Evolutionary conservation across 768 basidiomycete species (phyloP), one percentile per base, ranked within the genome.

Genomic region (Dioszegia crocea): DNA sequence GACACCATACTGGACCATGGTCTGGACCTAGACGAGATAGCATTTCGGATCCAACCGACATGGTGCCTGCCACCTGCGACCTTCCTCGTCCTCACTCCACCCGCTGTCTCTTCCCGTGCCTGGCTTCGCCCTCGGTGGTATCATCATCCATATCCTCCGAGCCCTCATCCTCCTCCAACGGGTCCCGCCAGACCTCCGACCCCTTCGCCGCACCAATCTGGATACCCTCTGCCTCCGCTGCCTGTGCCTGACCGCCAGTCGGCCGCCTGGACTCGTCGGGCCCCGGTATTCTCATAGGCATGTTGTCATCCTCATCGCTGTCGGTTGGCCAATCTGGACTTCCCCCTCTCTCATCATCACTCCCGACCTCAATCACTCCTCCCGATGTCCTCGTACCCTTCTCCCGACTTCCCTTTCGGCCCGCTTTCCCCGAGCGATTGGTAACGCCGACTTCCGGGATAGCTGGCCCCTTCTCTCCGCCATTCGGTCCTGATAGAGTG

Each of bases 291-390:
- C 27, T 17, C 40, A 17, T 24, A 17, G 27, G 26, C 44, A 12
- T 26, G 33, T 16, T 45, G 23, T 48, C 58, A n/a, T 53, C 45
- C 2, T 33, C 57, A 8, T 59, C 65, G 14, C 48, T 49, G 17
- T 63, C 57, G 17, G 60, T 62, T 19, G 68, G 68, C 68, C 63
- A 70, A 23, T 70, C 63, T 14, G 68, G 65, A 63, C 63, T 66
- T 12, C 62, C 63, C 21, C 27, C 38, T 43, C 5, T 9, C 19
- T 54, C 47, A 30, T 39, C 49, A 10, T 51, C 38, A 39, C 29
- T 48, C 1, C 49, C 50, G 39, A 23, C 46, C 10, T 59, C 67
- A 66, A 24, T 62, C 55, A 10, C 27, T 6, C 6, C 41, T 5
- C 10, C 27, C 46, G 17, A 41, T 46, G 44, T 38, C 47, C 21